phyloP scores from a whole-genome alignment of 2,329 filamentous ascomycete species.

The Epichloe coenophiala region DNA sequence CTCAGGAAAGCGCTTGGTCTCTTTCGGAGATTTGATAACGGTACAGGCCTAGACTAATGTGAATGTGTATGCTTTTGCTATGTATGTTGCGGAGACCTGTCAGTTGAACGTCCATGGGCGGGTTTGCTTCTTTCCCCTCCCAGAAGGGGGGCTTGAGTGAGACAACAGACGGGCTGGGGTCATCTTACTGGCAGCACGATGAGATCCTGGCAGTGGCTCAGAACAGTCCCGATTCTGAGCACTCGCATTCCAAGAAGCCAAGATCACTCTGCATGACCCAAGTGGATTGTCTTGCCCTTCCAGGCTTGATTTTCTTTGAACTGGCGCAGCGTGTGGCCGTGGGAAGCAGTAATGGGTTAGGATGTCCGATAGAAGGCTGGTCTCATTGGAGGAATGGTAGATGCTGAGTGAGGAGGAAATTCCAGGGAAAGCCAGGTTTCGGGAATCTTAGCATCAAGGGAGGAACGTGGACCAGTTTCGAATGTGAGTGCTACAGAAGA shows the following conservation, averaged over 20 bases:
- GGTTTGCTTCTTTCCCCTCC: conserved; percentile 19
- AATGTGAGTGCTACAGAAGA: conserved; percentile 10
- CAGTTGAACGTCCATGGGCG: conserved; percentile 16
- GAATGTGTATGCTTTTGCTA: conserved; percentile 18
- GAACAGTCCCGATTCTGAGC: conserved; percentile 20
- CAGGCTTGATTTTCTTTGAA: conserved; percentile 9
- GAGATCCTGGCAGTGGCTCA: conserved; percentile 19
- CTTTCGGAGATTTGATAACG: conserved; percentile 26
- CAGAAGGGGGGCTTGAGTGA: conserved; percentile 20
- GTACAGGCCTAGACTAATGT: conserved; percentile 16
- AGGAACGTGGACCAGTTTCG: conserved; percentile 9
- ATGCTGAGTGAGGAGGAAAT: conserved; percentile 8
- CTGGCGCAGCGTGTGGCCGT: conserved; percentile 11
- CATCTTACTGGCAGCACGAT: conserved; percentile 20
- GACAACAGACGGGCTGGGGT: conserved; percentile 19
- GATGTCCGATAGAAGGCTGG: conserved; percentile 10
- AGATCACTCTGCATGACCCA: conserved; percentile 9
- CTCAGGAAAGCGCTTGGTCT: conserved; percentile 14
- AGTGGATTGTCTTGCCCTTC: conserved; percentile 12
- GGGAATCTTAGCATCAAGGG: conserved; percentile 6
- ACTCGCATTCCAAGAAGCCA: conserved; percentile 25
- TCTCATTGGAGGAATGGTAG: conserved; percentile 9
- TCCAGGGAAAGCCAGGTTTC: conserved; percentile 8
- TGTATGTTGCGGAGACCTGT: conserved; percentile 17
- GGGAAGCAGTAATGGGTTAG: conserved; percentile 9